A percentile compares a stretch with the other conserved stretches of the same genome.
These are phyloP conservation scores for Usnea hakonensis DNA, from an alignment of 495 filamentous ascomycete species.

Conservation along the genomic window DNA sequence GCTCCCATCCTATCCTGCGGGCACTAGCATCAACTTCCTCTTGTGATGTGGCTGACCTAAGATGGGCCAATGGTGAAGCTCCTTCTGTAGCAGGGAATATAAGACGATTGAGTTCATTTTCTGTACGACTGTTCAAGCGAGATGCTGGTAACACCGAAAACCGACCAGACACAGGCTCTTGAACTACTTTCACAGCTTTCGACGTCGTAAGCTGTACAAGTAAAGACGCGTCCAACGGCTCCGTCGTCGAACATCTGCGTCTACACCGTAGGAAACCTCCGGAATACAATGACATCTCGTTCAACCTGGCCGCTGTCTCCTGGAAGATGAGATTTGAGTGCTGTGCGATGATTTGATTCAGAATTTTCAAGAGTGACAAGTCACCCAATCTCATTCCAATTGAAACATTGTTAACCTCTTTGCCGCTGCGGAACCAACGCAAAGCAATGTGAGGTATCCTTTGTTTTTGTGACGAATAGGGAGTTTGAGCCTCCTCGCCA, in stretches of 20 bases:
- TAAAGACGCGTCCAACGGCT: constrained; percentile 59
- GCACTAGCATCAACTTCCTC: constrained; percentile 57
- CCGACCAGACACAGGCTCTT: constrained; percentile 62
- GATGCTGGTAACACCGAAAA: constrained; percentile 45
- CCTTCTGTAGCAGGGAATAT: constrained; percentile 34
- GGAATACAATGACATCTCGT: constrained; percentile 49
- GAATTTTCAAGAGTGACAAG: constrained; percentile 63
- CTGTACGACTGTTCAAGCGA: constrained; percentile 32
- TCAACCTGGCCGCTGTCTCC: constrained; percentile 50
- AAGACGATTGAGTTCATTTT: constrained; percentile 45
- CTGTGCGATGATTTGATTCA: constrained; percentile 65
- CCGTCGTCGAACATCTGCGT: constrained; percentile 45
- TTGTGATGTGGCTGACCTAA: constrained; percentile 50
- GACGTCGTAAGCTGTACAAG: constrained; percentile 57
- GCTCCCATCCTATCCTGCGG: constrained; percentile 54
- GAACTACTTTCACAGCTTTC: constrained; percentile 48
- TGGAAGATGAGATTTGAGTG: constrained; percentile 63
- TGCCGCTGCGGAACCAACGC: constrained; percentile 78
- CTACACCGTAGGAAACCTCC: constrained; percentile 45
- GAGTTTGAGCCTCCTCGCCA: constrained; percentile 37
- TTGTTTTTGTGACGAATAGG: constrained; percentile 34
- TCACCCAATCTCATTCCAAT: constrained; percentile 57
- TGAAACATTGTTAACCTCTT: constrained; percentile 57
- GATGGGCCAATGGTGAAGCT: constrained; percentile 41
- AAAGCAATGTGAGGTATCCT: constrained; percentile 49